phyloP scores from a whole-genome alignment of 352 stramenopile genomes.

The Phytophthora pini region DNA sequence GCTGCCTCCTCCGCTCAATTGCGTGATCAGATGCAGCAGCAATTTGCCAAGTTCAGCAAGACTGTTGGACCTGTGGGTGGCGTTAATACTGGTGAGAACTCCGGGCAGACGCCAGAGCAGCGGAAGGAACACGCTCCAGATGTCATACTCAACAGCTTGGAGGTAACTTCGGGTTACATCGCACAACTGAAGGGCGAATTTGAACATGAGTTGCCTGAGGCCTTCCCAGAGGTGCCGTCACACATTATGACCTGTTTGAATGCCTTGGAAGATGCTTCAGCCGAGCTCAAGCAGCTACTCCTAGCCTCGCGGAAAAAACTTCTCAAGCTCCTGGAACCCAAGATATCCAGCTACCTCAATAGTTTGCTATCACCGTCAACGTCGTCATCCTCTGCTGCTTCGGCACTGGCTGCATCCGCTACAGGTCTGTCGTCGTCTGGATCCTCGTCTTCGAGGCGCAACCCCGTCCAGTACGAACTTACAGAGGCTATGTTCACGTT shows the following conservation, averaged over 20 bases:
- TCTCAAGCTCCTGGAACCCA: conserved; percentile 77
- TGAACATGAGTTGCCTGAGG: conserved; percentile 67
- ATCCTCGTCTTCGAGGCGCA: conserved; percentile 36
- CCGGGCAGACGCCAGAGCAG: conserved; percentile 34
- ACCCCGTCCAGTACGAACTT: conserved; percentile 77
- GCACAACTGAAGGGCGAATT: conserved; percentile 82
- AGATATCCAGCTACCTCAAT: conserved; percentile 60
- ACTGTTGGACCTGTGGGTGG: conserved; percentile 57
- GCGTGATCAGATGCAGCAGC: conserved; percentile 87
- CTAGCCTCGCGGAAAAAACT: conserved; percentile 75
- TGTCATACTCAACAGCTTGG: conserved; percentile 87
- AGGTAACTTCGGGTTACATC: conserved; percentile 79
- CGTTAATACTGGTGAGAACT: conserved; percentile 23
- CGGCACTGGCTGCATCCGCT: conserved; percentile 39
- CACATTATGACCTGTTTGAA: conserved; percentile 78
- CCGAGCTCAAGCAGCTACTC: conserved; percentile 77
- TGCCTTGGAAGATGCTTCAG: conserved; percentile 73
- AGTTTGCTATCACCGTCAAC: conserved; percentile 54
- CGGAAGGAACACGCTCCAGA: conserved; percentile 72
- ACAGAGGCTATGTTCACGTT: conserved; percentile 87
- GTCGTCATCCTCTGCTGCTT: conserved; percentile 39
- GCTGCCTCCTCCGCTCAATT: conserved; percentile 68
- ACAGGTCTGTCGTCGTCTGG: conserved; percentile 37
- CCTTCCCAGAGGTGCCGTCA: conserved; percentile 78
- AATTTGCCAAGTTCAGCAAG: conserved; percentile 89